Base-by-base conservation (phyloP, 208 protist genomes). In the Strigomonas culicis region DNA sequence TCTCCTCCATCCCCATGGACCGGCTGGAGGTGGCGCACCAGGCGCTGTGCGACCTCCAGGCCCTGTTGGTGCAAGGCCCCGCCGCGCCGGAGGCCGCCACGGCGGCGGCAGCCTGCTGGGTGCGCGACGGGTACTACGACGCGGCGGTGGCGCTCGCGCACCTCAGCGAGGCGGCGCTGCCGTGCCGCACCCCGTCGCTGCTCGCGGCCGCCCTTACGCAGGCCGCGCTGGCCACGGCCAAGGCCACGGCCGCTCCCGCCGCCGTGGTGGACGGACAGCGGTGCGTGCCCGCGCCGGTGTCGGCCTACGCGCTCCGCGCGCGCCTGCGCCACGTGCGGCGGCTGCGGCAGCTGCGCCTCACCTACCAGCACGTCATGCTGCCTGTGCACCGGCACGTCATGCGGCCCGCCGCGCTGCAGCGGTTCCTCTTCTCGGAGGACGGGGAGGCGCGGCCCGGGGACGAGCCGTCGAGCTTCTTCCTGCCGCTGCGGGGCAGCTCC, bases 101-200 rank as follows among this genome's bases (percentile, higher is more conserved):
- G 22, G 30, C 27, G 41, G 53, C 21, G 71, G 63, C 36, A 52
- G 31, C 49, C 10, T 73, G 66, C 27, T 68, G 66, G 66, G 66
- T 68, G 24, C 58, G 24, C 1, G 25, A 50, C 19, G 28, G 52
- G 6, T 49, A 75, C 19, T 57, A 64, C 6, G 32, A 30, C 25
- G 74, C 67, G 31, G 58, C 76, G 30, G 59, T 76, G 31, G 80
- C 80, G 10, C 67, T 93, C 13, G 71, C 82, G 50, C 44, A 65
- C 34, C 60, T 90, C 13, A 66, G 79, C 55, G 84, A 93, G 49
- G 74, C 81, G 0, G 83, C 87, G 0, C 69, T 93, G 28, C 84
- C 83, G 0, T 63, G 80, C 63, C 70, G 68, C 41, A 46, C 74
- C 10, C 82, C 86, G 1, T 57, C 74, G 46, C 70, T 93, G 36